Conservation (phyloP, 495 filamentous ascomycete genomes). For the Neohortaea acidophila region DNA sequence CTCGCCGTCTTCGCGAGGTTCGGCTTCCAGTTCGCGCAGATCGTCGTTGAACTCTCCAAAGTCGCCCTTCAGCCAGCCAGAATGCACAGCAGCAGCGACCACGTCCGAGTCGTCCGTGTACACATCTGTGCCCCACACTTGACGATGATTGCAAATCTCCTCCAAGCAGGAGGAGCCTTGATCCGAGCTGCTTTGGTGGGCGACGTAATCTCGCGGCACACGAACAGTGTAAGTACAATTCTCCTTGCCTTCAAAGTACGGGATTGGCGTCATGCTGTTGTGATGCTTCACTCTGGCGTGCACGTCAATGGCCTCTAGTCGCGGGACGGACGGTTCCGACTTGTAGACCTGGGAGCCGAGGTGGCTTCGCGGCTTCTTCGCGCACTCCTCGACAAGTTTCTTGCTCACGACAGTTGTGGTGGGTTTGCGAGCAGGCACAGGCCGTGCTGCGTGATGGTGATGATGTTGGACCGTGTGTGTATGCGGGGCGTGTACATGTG, state of each 20-base stretch:
- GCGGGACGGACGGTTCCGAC: slow-evolving; percentile 34
- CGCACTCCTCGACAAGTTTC: slow-evolving; percentile 54
- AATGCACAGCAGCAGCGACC: slow-evolving; percentile 83
- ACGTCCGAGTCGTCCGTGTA: slow-evolving; percentile 95
- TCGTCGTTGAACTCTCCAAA: slow-evolving; percentile 61
- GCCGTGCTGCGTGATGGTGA: slow-evolving; percentile 28
- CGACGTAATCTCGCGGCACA: slow-evolving; percentile 63
- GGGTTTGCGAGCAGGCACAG: slow-evolving; percentile 29
- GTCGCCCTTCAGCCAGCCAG: slow-evolving; percentile 78
- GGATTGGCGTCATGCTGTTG: slow-evolving; percentile 58
- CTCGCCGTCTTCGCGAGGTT: slow-evolving; percentile 21
- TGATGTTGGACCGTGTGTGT: slow-evolving; percentile 26
- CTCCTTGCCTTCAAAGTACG: slow-evolving; percentile 62
- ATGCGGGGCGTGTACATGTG: slow-evolving; percentile 10
- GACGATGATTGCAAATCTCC: slow-evolving; percentile 62
- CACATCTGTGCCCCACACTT: slow-evolving; percentile 81
- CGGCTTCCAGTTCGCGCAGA: slow-evolving; percentile 49
- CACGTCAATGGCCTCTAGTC: slow-evolving; percentile 27
- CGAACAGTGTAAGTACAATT: slow-evolving; percentile 85
- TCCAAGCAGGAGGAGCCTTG: slow-evolving; percentile 37
- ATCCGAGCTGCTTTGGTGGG: no score
- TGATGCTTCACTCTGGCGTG: slow-evolving; percentile 47
- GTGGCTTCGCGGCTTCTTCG: slow-evolving; percentile 58
- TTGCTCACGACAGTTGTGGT: slow-evolving; percentile 35
- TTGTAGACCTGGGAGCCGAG: slow-evolving; percentile 56